Evolutionary conservation across 495 filamentous ascomycete genomes (phyloP), one percentile per base, ranked within the genome.

Genomic region (Penicillium fimorum): DNA sequence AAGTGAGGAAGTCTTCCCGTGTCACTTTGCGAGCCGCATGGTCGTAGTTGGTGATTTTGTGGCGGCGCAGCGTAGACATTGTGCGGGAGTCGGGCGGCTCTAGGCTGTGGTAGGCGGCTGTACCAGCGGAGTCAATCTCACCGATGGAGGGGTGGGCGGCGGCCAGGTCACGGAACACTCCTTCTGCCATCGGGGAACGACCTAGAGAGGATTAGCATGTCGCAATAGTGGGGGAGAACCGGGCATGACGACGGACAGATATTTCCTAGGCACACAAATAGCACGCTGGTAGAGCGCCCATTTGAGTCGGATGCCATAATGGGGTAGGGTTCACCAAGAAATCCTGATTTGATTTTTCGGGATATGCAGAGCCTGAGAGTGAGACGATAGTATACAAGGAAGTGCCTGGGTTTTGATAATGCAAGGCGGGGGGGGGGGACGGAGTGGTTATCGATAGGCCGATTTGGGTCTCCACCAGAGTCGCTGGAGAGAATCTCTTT

Each of bases 261-360:
- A 72, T 98, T 98, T 62, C 94, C 94, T 13, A 98, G 79, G 70
- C 94, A 98, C 61, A 96, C 92, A 71, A 98, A 98, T 43, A 98
- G 82, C 29, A 98, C 87, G 9, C 85, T 94, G 55, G 91, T 77
- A 4, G 79, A 74, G 29, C 58, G 61, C 37, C 33, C 47, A 15
- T 63, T 50, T 12, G 65, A 57, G 20, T 63, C 56, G 51, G 65
- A 56, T 6, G 60, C 18, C 40, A 68, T 62, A 64, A 32, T 56
- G 24, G 48, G 27, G 48, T 38, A 44, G 27, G 47, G 47, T 46
- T 22, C 18, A 43, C 20, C 25, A 18, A 27, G 30, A 6, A 27
- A 47, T 27, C 7, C 13, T 29, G n/a, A 12, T 27, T 13, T 1
- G n/a, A 38, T 2, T 17, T n/a, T 18, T 42, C 15, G 15, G 15